Evolutionary conservation across 1,284 basidiomycete species (phyloP).

Genomic region (Leccinum griseonigrum): DNA sequence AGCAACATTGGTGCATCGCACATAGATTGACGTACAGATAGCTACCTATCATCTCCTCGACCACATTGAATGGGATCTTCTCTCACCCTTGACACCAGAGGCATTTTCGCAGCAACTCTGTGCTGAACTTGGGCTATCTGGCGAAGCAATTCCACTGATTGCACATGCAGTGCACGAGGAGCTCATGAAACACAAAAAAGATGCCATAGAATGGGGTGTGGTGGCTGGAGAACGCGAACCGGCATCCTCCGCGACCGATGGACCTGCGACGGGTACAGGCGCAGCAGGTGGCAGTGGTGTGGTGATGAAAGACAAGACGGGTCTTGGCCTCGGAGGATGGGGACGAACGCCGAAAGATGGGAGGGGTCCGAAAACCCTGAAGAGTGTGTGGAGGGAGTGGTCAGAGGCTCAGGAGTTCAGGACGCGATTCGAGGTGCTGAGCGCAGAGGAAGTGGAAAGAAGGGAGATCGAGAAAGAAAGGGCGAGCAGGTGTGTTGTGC

Average conservation of each 20-base stretch:
- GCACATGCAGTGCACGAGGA: conserved; percentile 95
- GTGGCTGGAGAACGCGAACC: conserved; percentile 56
- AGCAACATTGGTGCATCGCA: conserved; percentile 6
- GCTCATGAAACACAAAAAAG: conserved; percentile 91
- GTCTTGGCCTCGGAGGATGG: conserved; percentile 68
- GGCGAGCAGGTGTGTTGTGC: conserved; percentile 56
- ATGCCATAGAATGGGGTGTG: conserved; percentile 91
- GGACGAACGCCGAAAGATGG: conserved; percentile 68
- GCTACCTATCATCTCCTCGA: conserved; percentile 88
- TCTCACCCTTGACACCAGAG: conserved; percentile 89
- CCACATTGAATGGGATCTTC: conserved; percentile 97
- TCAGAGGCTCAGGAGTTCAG: conserved; percentile 88
- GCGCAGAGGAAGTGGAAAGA: conserved; percentile 87
- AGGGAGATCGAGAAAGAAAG: conserved; percentile 81
- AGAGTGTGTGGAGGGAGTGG: conserved; percentile 95
- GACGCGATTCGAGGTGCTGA: conserved; percentile 86
- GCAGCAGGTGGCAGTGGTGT: conserved; percentile 20
- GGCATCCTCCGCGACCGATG: conserved; percentile 18
- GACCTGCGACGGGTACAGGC: conserved; percentile 28
- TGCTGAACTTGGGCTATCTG: conserved; percentile 83
- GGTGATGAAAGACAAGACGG: conserved; percentile 75
- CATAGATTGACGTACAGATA: conserved; percentile 96
- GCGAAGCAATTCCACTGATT: conserved; percentile 86
- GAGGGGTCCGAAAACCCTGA: conserved; percentile 77
- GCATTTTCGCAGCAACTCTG: conserved; percentile 81